Base-by-base conservation (phyloP, 2,329 filamentous ascomycete genomes). In the Massarina eburnea region DNA sequence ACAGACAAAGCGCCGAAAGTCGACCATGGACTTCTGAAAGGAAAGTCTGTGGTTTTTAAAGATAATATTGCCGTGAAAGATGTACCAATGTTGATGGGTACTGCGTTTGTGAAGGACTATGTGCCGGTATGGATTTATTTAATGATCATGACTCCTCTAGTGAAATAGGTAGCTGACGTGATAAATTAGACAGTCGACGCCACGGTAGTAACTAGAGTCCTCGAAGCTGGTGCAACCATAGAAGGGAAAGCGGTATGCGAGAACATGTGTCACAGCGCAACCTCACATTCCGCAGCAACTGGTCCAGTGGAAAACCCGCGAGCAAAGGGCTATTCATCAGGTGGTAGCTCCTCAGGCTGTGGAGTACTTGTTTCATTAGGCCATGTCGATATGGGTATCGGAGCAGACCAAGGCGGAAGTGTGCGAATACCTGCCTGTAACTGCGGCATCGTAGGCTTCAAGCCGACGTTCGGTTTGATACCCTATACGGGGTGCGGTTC, bases 381-480 rank as follows among this genome's bases (percentile, higher is more conserved):
- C 0, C 56, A 70, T 3, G 70, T 74, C 3, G 74, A 79, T 46
- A 61, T 76, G 14, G 72, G 74, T 0, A 70, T 78, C 20, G 74
- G 77, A 0, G 73, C 73, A n/a, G 76, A 79, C 33, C 75, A 77
- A 45, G 74, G 73, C 14, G 76, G 76, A 0, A 75, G 72, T 18
- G 73, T 78, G 15, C 66, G 76, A 1, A 71, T 78, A 0, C 75
- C 76, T 1, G 66, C 75, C 3, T 67, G 58, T 20, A 62, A 64
- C 22, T 65, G 61, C 38, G 64, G 63, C 2, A 55, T 61, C 43
- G 74, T 79, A 10, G 78, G 78, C 0, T 57, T 80, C 10, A 80
- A 80, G 45, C 76, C 78, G 0, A 81, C 79, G 0, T 72, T 77
- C 50, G 78, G 79, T 0, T 64, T 80, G 1, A 67, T 81, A 0